A percentile compares a stretch with the other conserved stretches of the same genome.
These are phyloP conservation scores for Malus asiatica DNA, from an alignment of 306 rosid species.

Conservation along the genomic window DNA sequence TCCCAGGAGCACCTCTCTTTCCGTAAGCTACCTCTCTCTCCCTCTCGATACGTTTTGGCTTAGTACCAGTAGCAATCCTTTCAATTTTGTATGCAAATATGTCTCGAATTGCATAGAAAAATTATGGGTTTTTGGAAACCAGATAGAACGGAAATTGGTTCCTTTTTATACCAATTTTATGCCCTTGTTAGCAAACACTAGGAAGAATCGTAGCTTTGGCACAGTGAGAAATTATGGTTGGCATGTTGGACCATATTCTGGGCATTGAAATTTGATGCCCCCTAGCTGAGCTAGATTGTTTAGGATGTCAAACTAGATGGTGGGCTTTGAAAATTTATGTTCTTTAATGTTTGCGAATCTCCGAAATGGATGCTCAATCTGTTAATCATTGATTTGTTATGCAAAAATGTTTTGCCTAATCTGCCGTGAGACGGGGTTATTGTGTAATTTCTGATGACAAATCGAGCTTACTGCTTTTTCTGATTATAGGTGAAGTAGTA, in stretches of 20 bases:
- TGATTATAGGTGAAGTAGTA: slow-evolving; percentile 11
- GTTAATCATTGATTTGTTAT: background rate
- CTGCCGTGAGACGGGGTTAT: background rate
- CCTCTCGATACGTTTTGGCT: background rate
- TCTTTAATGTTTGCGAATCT: background rate
- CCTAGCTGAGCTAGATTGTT: background rate
- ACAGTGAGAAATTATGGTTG: background rate
- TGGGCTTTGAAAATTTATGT: background rate
- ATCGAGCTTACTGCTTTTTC: background rate
- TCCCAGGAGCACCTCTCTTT: slow-evolving; percentile 10
- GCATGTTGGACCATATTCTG: background rate
- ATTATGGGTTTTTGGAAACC: background rate
- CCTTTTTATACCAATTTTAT: background rate
- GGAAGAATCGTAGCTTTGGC: background rate
- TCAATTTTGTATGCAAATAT: background rate
- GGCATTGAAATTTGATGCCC: background rate
- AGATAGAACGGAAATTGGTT: background rate
- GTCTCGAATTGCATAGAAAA: background rate
- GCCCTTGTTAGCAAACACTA: background rate
- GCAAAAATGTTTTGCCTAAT: background rate
- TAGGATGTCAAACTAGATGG: background rate
- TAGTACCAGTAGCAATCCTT: background rate
- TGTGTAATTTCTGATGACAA: background rate
- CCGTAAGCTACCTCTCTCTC: slow-evolving; percentile 13
- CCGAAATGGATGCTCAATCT: background rate